Conservation (phyloP, 139 green algal genomes). For the Chlorella sorokiniana region DNA sequence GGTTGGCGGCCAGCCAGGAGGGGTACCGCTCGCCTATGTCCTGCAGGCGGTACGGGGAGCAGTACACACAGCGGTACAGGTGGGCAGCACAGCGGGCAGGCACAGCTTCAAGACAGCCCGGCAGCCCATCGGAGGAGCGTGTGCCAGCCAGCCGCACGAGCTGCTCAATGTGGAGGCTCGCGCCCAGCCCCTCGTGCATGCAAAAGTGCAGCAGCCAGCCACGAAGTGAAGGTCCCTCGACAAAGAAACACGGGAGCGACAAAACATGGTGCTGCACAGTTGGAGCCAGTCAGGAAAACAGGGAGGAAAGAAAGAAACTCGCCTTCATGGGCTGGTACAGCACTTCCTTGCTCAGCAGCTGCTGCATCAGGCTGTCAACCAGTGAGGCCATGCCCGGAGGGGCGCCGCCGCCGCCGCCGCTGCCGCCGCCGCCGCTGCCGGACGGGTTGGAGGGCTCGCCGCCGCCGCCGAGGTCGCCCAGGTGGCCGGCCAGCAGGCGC, state of each 20-base stretch:
- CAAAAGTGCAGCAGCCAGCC: no score
- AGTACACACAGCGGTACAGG: background rate
- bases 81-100: background rate
- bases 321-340: conserved; percentile 85
- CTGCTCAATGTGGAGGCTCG: no score
- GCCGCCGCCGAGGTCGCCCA: background rate
- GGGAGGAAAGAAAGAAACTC: background rate
- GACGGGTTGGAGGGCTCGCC: no score
- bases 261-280: no score
- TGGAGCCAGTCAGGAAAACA: no score
- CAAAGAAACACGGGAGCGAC: no score
- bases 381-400: conserved; percentile 60
- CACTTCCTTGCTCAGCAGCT: conserved; percentile 89
- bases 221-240: no score
- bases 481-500: background rate
- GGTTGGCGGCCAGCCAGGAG: conserved; percentile 71
- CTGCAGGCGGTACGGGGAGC: no score
- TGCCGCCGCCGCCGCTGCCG: background rate
- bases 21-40: conserved; percentile 85
- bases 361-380: conserved; percentile 82
- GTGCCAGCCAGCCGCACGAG: no score
- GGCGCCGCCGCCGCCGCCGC: background rate
- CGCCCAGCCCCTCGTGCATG: no score
- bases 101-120: background rate
- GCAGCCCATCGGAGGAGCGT: no score